Percentiles rank a stretch among this genome's conserved stretches.
Evolutionary conservation across 805 yeast species (phyloP).

Genomic region (Yueomyces sp.): DNA sequence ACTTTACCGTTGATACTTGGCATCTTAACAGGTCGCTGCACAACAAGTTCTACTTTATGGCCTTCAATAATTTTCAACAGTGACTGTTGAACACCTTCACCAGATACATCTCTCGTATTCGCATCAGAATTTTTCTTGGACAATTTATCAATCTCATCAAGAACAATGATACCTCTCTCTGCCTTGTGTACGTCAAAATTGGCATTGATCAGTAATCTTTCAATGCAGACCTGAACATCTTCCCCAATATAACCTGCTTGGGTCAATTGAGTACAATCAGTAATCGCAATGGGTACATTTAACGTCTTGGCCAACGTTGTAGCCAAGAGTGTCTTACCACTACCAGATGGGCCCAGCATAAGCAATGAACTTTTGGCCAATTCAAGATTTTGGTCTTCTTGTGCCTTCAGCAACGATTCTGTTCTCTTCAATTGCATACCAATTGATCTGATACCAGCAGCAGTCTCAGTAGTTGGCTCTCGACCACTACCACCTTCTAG

Average conservation of each 20-base stretch:
- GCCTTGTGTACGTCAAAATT: conserved; percentile 38
- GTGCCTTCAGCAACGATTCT: conserved; percentile 8
- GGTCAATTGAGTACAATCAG: conserved; percentile 49
- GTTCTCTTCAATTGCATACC: conserved; percentile 14
- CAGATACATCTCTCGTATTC: conserved; percentile 45
- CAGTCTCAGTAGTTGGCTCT: conserved; percentile 18
- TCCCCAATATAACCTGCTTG: conserved; percentile 59
- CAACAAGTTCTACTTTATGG: conserved; percentile 34
- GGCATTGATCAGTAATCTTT: conserved; percentile 36
- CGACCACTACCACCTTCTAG: conserved; percentile 18
- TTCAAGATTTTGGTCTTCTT: conserved; percentile 28
- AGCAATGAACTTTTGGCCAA: conserved; percentile 43
- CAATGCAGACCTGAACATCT: conserved; percentile 45
- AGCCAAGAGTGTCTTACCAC: conserved; percentile 48
- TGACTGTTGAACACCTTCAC: conserved; percentile 56
- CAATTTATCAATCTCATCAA: conserved; percentile 47
- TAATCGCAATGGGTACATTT: conserved; percentile 44
- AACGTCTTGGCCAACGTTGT: conserved; percentile 37
- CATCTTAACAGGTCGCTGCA: conserved; percentile 29
- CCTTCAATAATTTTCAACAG: conserved; percentile 46
- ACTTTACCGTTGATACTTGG: conserved; percentile 12
- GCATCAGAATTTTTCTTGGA: conserved; percentile 34
- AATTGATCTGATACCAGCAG: conserved; percentile 19
- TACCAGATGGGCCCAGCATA: conserved; percentile 47
- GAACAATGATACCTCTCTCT: conserved; percentile 44